Conservation (phyloP, 2,329 filamentous ascomycete species). For the Cladosporium halotolerans region DNA sequence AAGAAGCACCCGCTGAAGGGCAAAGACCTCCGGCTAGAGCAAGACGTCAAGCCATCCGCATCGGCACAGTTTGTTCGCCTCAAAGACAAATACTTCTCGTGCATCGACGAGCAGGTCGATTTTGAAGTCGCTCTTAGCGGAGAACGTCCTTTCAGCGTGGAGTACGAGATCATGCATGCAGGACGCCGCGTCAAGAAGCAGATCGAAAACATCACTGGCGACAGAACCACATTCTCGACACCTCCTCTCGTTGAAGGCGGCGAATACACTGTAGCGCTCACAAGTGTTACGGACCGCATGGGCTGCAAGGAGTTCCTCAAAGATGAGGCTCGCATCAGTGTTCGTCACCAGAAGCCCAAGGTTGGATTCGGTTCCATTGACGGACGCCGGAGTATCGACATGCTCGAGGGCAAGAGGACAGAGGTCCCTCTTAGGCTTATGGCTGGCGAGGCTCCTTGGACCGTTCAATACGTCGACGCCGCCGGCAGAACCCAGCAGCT, state of each 20-base stretch:
- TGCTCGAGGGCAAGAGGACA: constrained; percentile 68
- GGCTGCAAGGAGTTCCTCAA: constrained; percentile 82
- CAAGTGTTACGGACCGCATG: constrained; percentile 77
- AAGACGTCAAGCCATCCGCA: constrained; percentile 88
- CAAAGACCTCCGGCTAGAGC: constrained; percentile 60
- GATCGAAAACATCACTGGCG: constrained; percentile 56
- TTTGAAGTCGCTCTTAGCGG: constrained; percentile 71
- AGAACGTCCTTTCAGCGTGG: constrained; percentile 78
- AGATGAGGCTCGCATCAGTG: constrained; percentile 76
- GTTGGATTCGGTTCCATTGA: constrained; percentile 82
- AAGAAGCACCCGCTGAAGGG: constrained; percentile 57
- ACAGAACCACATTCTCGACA: constrained; percentile 67
- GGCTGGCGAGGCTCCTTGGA: constrained; percentile 81
- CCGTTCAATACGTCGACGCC: constrained; percentile 59
- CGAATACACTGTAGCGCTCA: constrained; percentile 81
- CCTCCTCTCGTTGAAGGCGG: constrained; percentile 70
- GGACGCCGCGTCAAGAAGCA: constrained; percentile 71
- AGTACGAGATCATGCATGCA: constrained; percentile 89
- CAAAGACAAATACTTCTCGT: constrained; percentile 57
- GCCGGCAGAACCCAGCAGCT: constrained; percentile 32
- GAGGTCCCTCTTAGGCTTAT: constrained; percentile 70
- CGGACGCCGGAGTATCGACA: constrained; percentile 66
- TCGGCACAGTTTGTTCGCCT: constrained; percentile 63
- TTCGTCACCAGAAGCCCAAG: constrained; percentile 81
- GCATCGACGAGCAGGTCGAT: constrained; percentile 73